Conservation (phyloP, 805 yeast species). For the Yamadazyma insecticola region DNA sequence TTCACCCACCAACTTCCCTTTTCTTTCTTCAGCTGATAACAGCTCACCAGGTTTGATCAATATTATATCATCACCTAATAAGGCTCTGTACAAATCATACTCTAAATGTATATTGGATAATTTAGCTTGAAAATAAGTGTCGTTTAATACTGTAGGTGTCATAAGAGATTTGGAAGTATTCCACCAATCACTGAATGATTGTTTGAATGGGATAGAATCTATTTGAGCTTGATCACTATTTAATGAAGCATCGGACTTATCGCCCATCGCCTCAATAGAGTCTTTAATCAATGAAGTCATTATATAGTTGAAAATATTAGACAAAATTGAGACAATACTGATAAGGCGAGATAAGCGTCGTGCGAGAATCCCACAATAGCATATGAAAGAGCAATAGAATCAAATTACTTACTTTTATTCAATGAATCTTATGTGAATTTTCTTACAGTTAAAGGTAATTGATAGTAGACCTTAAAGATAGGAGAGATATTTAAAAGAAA, state of each 20-base stretch:
- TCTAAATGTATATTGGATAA: constrained; percentile 24
- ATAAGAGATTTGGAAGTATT: constrained; percentile 17
- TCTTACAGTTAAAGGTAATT: no score
- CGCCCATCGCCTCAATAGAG: constrained; percentile 24
- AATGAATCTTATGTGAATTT: no score
- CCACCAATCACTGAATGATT: constrained; percentile 39
- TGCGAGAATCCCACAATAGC: no score
- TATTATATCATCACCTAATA: constrained; percentile 26
- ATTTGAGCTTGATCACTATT: background rate
- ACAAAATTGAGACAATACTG: no score
- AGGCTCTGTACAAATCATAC: constrained; percentile 28
- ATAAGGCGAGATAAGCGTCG: no score
- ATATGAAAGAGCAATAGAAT: no score
- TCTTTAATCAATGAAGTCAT: constrained; percentile 10
- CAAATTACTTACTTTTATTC: no score
- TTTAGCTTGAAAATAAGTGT: constrained; percentile 14
- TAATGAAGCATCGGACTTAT: constrained; percentile 6
- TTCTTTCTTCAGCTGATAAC: constrained; percentile 1
- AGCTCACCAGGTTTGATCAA: constrained; percentile 17
- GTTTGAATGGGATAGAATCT: constrained; percentile 20
- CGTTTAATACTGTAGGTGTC: constrained; percentile 11
- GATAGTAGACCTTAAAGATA: no score
- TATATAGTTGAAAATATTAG: no score
- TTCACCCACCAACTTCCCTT: constrained; percentile 13
- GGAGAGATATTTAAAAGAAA: no score